These are phyloP conservation scores for Gentiana macrophylla DNA, from an alignment of 257 asterid genomes.

Conservation along the genomic window DNA sequence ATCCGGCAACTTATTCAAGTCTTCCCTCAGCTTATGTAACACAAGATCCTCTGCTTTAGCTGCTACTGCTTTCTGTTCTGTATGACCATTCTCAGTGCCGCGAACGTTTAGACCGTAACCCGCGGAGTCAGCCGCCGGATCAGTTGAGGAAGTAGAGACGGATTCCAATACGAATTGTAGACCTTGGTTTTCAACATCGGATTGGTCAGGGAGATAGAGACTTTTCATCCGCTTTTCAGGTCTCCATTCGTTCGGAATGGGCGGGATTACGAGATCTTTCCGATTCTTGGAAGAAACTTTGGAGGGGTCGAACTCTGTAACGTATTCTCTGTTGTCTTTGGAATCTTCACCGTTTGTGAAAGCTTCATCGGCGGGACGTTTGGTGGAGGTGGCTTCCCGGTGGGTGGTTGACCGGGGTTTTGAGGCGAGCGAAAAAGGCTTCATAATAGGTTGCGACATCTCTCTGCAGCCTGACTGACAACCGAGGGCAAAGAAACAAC, in stretches of 20 bases:
- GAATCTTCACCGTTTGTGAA: constrained; percentile 10
- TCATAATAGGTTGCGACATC: constrained; percentile 22
- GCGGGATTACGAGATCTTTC: too few relatives aligned
- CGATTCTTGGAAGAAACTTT: constrained; percentile 13
- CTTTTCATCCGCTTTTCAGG: too few relatives aligned
- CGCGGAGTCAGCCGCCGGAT: constrained; percentile 28
- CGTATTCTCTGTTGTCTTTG: constrained; percentile 21
- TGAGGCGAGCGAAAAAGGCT: constrained; percentile 49
- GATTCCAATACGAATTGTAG: constrained; percentile 48
- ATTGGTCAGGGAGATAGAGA: constrained; percentile 22
- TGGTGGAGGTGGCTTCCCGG: constrained; percentile 23
- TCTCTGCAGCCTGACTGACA: too few relatives aligned
- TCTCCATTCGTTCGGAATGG: too few relatives aligned
- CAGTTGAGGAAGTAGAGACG: constrained; percentile 28
- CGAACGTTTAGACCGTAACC: constrained; percentile 66
- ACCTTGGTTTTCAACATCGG: constrained; percentile 29
- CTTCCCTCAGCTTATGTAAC: constrained; percentile 47
- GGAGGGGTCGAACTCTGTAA: constrained; percentile 50
- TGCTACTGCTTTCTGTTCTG: neutral
- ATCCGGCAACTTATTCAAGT: constrained; percentile 50
- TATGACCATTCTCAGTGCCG: constrained; percentile 8
- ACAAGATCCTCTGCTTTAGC: constrained; percentile 26
- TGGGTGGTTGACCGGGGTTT: constrained; percentile 30
- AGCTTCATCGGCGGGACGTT: constrained; percentile 10
- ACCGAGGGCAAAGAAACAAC: too few relatives aligned